These are phyloP conservation scores for Naganishia liquefaciens DNA, from an alignment of 1,284 basidiomycete genomes.

Conservation along the genomic window DNA sequence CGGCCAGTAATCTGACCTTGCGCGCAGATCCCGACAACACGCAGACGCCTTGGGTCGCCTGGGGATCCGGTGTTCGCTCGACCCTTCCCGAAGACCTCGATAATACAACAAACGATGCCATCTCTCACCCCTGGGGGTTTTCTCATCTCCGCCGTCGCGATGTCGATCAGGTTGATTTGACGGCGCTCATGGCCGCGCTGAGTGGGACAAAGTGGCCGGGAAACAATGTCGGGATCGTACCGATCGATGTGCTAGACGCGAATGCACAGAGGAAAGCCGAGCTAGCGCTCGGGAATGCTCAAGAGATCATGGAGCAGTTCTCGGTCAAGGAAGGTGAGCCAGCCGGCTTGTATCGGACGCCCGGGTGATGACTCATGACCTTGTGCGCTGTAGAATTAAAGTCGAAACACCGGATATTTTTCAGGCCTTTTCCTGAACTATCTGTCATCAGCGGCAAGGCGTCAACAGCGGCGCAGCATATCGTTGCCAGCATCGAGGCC, in stretches of 20 bases:
- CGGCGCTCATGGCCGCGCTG: constrained; percentile 75
- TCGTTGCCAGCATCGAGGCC: not conserved
- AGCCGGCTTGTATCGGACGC: too few relatives aligned
- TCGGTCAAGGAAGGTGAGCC: constrained; percentile 69
- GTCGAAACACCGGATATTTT: constrained; percentile 18
- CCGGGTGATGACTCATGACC: not conserved
- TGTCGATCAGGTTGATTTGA: constrained; percentile 80
- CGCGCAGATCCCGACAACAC: constrained; percentile 78
- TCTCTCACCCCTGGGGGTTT: constrained; percentile 66
- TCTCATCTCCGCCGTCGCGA: constrained; percentile 65
- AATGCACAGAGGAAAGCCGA: constrained; percentile 57
- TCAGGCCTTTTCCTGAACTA: constrained; percentile 22
- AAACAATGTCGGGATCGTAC: constrained; percentile 68
- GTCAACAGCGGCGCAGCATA: not conserved
- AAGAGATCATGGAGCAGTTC: constrained; percentile 78
- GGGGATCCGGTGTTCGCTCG: constrained; percentile 74
- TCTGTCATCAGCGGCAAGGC: constrained; percentile 14
- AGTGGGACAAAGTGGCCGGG: constrained; percentile 71
- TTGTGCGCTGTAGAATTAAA: constrained; percentile 7
- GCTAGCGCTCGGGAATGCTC: constrained; percentile 70
- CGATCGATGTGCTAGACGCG: constrained; percentile 55
- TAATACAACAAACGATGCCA: constrained; percentile 67
- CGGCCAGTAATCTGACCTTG: not conserved
- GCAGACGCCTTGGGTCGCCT: constrained; percentile 77
- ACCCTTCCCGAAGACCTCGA: constrained; percentile 60